Base-by-base conservation (phyloP, 768 basidiomycete genomes). In the Hygrophoropsis aurantiaca region DNA sequence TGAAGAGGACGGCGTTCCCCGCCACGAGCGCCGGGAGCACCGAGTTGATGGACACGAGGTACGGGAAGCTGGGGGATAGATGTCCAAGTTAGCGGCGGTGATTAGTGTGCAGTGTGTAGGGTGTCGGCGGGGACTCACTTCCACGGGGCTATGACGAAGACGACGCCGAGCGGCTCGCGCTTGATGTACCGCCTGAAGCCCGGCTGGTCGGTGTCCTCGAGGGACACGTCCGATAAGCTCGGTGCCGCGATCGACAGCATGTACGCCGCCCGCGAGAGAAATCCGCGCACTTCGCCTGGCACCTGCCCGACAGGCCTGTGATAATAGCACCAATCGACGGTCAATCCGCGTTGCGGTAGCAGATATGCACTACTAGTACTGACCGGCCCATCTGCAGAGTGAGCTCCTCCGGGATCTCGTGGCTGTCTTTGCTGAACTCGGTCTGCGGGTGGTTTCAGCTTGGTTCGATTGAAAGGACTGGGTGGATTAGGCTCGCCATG, bases 311-410 rank as follows among this genome's bases (percentile, higher is more conserved):
- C 75, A 1, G 95, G 95, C 37, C 94, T 93, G 49, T 15, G 10
- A 13, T 19, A 27, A 13, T 2, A 19, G 20, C 35, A 44, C 37
- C 51, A 41, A 24, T 11, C 23, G 30, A 44, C 26, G 32, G 41
- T 23, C 32, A 38, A 25, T 23, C 5, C 3, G 30, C 26, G 20
- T 40, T 16, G 46, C 34, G 30, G 38, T 42, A 35, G 27, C 6
- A 2, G 4, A 15, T n/a, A 23, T 32, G 2, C n/a, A n/a, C n/a
- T 23, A 10, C 23, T 39, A 33, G 23, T 26, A 66, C 82, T 54
- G 50, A 91, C 91, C 93, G 74, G 30, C 95, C 95, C 88, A 99
- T 97, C 68, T 97, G 90, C 43, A 84, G 55, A 1, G 92, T 84
- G 43, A 97, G 72, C 56, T 97, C 94, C 25, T 78, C 58, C 0